A percentile compares a stretch with the other conserved stretches of the same genome.
These are phyloP conservation scores for Dentipellis sp. DNA, from an alignment of 768 basidiomycete species.

Conservation along the genomic window DNA sequence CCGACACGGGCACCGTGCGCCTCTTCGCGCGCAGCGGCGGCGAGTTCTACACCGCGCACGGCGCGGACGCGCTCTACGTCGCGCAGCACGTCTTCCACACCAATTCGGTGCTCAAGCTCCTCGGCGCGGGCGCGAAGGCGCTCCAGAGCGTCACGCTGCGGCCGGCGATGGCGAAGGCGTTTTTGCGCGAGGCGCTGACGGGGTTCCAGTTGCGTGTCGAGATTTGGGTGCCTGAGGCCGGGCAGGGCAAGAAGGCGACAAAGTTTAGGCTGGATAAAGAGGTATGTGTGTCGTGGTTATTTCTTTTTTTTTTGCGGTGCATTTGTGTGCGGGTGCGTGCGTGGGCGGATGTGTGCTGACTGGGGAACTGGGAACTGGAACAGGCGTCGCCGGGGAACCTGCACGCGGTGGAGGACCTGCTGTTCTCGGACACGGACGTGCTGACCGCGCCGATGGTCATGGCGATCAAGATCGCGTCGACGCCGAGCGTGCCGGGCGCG, in stretches of 20 bases:
- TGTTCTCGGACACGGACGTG: slow-evolving; percentile 78
- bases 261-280: slow-evolving; percentile 79
- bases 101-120: slow-evolving; percentile 86
- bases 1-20: slow-evolving; percentile 72
- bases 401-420: slow-evolving; percentile 37
- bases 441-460: slow-evolving; percentile 81
- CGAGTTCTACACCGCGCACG: slow-evolving; percentile 85
- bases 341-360: neutral
- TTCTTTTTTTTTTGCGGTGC: no score
- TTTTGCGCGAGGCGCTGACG: slow-evolving; percentile 86
- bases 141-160: slow-evolving; percentile 76
- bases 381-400: slow-evolving; percentile 72
- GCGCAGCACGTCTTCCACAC: slow-evolving; percentile 81
- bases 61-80: slow-evolving; percentile 79
- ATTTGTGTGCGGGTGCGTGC: no score
- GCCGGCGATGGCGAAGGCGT: slow-evolving; percentile 63
- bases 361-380: slow-evolving; percentile 14
- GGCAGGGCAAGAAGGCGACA: slow-evolving; percentile 62
- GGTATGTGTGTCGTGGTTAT: slow-evolving; percentile 34
- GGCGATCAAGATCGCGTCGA: slow-evolving; percentile 69
- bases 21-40: slow-evolving; percentile 66
- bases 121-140: slow-evolving; percentile 59
- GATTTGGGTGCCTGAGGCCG: slow-evolving; percentile 74
- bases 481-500: slow-evolving; percentile 30
- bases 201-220: slow-evolving; percentile 85